These are phyloP conservation scores for Cryptosporidium sp. DNA, from an alignment of 169 alveolate species.

Conservation along the genomic window DNA sequence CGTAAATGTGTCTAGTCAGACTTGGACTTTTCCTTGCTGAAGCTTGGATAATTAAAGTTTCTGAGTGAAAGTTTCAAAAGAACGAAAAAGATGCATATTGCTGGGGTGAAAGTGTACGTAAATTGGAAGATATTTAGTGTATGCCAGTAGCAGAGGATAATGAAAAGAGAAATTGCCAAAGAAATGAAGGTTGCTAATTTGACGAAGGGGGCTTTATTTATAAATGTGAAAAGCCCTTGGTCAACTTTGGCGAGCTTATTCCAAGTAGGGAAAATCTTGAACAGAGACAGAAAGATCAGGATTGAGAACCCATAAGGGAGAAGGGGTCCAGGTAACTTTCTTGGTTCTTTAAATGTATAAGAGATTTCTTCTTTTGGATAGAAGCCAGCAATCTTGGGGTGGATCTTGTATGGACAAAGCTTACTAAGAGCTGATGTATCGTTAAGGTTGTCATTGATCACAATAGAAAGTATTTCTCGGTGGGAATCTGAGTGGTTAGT, in stretches of 20 bases:
- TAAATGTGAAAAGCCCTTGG: not conserved
- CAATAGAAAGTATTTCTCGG: not conserved
- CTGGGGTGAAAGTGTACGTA: conserved; percentile 40
- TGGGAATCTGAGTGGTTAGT: not conserved
- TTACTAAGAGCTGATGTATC: conserved; percentile 17
- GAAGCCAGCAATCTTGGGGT: conserved; percentile 34
- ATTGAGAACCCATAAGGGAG: conserved; percentile 26
- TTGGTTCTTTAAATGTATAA: conserved; percentile 55
- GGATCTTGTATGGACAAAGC: conserved; percentile 42
- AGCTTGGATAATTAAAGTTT: not conserved
- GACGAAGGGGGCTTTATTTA: not conserved
- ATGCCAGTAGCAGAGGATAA: conserved; percentile 60
- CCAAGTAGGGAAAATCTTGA: conserved; percentile 24
- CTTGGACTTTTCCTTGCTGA: not conserved
- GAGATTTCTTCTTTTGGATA: conserved; percentile 52
- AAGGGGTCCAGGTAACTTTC: conserved; percentile 60
- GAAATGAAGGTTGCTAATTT: conserved; percentile 6
- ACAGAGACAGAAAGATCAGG: not conserved
- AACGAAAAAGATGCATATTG: not conserved
- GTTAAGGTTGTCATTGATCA: not conserved
- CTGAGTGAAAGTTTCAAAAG: conserved; percentile 29
- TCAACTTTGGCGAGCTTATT: conserved; percentile 4
- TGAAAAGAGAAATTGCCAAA: conserved; percentile 25
- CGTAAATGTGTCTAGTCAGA: not conserved
- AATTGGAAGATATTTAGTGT: conserved; percentile 64